Percentiles rank a stretch among this genome's conserved stretches.
These are phyloP conservation scores for Moesziomyces antarcticus DNA, from an alignment of 1,284 basidiomycete genomes.

Conservation along the genomic window DNA sequence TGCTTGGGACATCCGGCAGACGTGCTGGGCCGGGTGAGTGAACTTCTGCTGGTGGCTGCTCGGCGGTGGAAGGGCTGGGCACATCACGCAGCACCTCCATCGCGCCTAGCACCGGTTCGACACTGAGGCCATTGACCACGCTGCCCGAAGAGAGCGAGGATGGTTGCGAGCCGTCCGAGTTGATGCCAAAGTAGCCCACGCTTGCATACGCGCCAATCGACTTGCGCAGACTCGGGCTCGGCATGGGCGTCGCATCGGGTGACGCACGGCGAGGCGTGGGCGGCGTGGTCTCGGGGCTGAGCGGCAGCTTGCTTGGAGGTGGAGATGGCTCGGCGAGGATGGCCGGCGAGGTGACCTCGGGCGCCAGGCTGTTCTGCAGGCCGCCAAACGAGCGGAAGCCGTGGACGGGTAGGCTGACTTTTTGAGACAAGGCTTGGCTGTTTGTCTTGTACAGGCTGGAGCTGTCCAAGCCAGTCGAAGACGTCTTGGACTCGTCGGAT, in stretches of 20 bases:
- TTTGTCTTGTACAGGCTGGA: slow-evolving; percentile 2
- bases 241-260: slow-evolving; percentile 58
- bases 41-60: slow-evolving; percentile 10
- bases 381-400: slow-evolving; percentile 60
- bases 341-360: slow-evolving; percentile 9
- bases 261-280: slow-evolving; percentile 30
- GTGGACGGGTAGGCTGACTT: slow-evolving; percentile 52
- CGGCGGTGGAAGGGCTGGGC: not conserved
- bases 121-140: not conserved
- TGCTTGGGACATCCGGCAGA: slow-evolving; percentile 2
- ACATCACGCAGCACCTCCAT: slow-evolving; percentile 33
- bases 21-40: slow-evolving; percentile 1
- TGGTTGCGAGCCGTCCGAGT: slow-evolving; percentile 1
- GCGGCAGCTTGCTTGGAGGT: not conserved
- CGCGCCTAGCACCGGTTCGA: slow-evolving; percentile 8
- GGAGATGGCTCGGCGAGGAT: not conserved
- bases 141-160: not conserved
- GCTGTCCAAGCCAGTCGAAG: not conserved
- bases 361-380: slow-evolving; percentile 35
- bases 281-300: slow-evolving; percentile 23
- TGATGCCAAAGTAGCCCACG: slow-evolving; percentile 37
- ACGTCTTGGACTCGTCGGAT: slow-evolving; percentile 3
- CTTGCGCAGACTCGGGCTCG: slow-evolving; percentile 53
- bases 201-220: slow-evolving; percentile 32
- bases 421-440: slow-evolving; percentile 14